phyloP scores from a whole-genome alignment of 257 asterid genomes.

The Gentiana dahurica region DNA sequence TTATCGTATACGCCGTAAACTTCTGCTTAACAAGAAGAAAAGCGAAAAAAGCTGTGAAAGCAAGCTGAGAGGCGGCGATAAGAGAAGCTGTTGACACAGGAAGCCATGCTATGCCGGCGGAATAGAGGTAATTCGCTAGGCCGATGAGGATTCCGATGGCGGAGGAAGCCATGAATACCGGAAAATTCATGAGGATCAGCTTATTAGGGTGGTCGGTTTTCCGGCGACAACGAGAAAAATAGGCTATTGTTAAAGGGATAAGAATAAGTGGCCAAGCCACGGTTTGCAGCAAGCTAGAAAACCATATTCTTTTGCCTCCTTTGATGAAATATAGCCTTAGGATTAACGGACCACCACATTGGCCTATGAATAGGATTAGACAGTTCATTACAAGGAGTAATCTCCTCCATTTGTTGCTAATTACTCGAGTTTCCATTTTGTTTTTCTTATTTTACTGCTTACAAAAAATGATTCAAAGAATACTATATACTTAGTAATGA shows the following conservation, averaged over 20 bases:
- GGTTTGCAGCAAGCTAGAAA: slow-evolving; percentile 20
- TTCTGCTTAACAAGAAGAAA: slow-evolving; percentile 21
- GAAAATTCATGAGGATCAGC: slow-evolving; percentile 11
- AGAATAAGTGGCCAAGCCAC: slow-evolving; percentile 23
- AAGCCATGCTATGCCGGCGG: slow-evolving; percentile 9
- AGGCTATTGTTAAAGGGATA: slow-evolving; percentile 16
- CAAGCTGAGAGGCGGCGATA: slow-evolving; percentile 11
- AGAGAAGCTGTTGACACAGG: slow-evolving; percentile 18
- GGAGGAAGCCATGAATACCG: slow-evolving; percentile 11
- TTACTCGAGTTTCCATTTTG: slow-evolving; percentile 8
- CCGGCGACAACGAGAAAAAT: slow-evolving; percentile 14
- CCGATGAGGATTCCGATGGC: slow-evolving; percentile 16
- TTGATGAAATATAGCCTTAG: slow-evolving; percentile 24
- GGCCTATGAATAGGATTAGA: slow-evolving; percentile 15
- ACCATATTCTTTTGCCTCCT: slow-evolving; percentile 27
- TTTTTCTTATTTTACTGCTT: too few relatives aligned
- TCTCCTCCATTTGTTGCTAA: slow-evolving; percentile 5
- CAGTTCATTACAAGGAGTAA: slow-evolving; percentile 19
- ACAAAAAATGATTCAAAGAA: too few relatives aligned
- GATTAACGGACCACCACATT: slow-evolving; percentile 21
- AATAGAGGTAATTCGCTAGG: slow-evolving; percentile 13
- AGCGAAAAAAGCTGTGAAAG: slow-evolving; percentile 18
- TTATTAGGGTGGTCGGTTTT: slow-evolving; percentile 7
- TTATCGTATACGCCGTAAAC: slow-evolving; percentile 17
- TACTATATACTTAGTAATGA: too few relatives aligned